These are phyloP conservation scores for Ophiognomonia clavigignenti-juglandacearum DNA, from an alignment of 2,329 filamentous ascomycete genomes.

Conservation along the genomic window DNA sequence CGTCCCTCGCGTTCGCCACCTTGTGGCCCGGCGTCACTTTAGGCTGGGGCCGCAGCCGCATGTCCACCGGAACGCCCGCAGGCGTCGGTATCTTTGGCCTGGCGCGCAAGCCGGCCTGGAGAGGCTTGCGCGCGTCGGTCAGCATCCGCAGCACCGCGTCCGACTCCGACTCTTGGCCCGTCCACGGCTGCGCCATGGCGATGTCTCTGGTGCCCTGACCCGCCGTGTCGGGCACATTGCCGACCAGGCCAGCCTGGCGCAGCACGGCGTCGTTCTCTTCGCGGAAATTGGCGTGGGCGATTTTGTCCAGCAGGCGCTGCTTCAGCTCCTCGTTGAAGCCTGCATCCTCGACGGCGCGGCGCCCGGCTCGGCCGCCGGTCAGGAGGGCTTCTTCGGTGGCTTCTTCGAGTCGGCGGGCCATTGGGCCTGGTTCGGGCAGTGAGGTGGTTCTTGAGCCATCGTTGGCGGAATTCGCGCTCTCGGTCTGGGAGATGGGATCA, in stretches of 20 bases:
- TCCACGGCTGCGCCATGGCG: conserved; percentile 69
- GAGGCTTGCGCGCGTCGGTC: conserved; percentile 70
- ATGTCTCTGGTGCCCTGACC: conserved; percentile 64
- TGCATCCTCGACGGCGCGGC: conserved; percentile 54
- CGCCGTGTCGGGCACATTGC: conserved; percentile 46
- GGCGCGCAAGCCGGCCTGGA: conserved; percentile 46
- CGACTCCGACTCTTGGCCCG: conserved; percentile 66
- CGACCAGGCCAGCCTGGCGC: conserved; percentile 35
- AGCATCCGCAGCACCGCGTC: conserved; percentile 83
- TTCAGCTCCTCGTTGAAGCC: conserved; percentile 62
- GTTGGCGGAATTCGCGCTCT: not conserved
- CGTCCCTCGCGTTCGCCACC: conserved; percentile 52
- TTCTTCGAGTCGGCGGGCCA: conserved; percentile 54
- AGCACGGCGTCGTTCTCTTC: conserved; percentile 45
- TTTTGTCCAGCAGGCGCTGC: conserved; percentile 49
- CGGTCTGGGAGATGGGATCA: not conserved
- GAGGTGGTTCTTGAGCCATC: not conserved
- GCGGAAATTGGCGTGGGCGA: conserved; percentile 51
- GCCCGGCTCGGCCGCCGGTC: conserved; percentile 54
- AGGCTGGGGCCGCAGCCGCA: conserved; percentile 40
- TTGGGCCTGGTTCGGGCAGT: conserved; percentile 33
- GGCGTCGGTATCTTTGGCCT: conserved; percentile 37
- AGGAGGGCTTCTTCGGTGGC: conserved; percentile 60
- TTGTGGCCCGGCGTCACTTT: conserved; percentile 39
- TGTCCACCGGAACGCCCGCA: conserved; percentile 40